These are phyloP conservation scores for Retiboletus fuscus DNA, from an alignment of 1,284 basidiomycete species.

Conservation along the genomic window DNA sequence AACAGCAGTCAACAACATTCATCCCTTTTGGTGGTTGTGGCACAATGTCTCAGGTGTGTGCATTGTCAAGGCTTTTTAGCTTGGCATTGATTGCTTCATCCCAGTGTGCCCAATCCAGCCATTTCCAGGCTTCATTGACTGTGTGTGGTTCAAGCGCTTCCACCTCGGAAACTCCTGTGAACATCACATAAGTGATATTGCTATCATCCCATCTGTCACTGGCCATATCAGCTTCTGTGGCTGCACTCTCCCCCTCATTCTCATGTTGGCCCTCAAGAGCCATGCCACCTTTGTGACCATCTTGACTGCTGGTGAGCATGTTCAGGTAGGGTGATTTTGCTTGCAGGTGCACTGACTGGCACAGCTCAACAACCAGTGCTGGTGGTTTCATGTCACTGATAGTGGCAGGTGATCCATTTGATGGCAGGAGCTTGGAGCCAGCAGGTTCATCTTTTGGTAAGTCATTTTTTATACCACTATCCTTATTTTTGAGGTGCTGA, in stretches of 20 bases:
- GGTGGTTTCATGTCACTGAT: too few relatives aligned
- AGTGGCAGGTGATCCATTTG: too few relatives aligned
- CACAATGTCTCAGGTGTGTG: conserved; percentile 2
- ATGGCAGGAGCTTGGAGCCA: too few relatives aligned
- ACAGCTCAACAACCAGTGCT: too few relatives aligned
- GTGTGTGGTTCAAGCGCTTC: neutral
- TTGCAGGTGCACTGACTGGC: too few relatives aligned
- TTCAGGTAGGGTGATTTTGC: too few relatives aligned
- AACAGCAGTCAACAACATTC: neutral
- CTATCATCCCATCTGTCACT: neutral
- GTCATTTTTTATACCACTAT: too few relatives aligned
- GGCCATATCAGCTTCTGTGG: too few relatives aligned
- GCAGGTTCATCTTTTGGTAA: too few relatives aligned
- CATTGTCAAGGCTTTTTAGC: conserved; percentile 1
- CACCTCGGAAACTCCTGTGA: neutral
- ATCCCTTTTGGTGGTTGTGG: neutral
- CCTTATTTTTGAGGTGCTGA: too few relatives aligned
- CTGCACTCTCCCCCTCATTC: neutral
- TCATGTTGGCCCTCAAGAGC: neutral
- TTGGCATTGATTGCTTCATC: neutral
- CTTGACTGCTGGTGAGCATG: too few relatives aligned
- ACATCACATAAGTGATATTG: neutral
- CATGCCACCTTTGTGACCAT: too few relatives aligned
- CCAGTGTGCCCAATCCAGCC: conserved; percentile 8
- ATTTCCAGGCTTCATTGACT: neutral